These are phyloP conservation scores for Citrus mangshanensis DNA, from an alignment of 345 rosid species.

Conservation along the genomic window DNA sequence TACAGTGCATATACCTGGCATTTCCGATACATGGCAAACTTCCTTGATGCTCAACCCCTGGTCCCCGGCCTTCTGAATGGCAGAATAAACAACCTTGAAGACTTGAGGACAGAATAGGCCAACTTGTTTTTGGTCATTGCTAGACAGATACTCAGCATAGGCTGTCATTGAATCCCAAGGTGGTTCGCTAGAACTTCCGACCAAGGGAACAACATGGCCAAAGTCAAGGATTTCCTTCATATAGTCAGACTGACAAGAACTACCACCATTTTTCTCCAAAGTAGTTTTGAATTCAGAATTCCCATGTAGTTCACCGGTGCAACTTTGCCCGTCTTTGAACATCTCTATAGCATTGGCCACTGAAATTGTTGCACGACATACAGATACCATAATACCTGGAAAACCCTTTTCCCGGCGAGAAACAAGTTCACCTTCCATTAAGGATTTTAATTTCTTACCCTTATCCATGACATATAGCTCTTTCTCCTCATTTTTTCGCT, in stretches of 20 bases:
- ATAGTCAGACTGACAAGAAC: conserved; percentile 29
- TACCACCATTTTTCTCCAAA: conserved; percentile 19
- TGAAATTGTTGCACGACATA: conserved; percentile 43
- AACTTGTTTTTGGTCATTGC: conserved; percentile 25
- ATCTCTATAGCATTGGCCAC: conserved; percentile 45
- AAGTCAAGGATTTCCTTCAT: conserved; percentile 37
- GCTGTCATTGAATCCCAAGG: conserved; percentile 79
- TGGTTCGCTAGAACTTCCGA: conserved; percentile 38
- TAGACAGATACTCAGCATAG: conserved; percentile 46
- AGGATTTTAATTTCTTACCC: conserved; percentile 57
- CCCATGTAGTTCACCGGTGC: conserved; percentile 17
- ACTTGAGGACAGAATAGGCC: conserved; percentile 41
- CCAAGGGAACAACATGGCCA: conserved; percentile 31
- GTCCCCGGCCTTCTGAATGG: conserved; percentile 89
- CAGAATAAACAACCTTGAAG: conserved; percentile 50
- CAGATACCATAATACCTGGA: conserved; percentile 71
- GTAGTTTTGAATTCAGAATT: conserved; percentile 30
- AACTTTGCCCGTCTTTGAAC: conserved; percentile 42
- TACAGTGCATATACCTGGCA: conserved; percentile 34
- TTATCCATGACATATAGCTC: conserved; percentile 46
- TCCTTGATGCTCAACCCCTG: conserved; percentile 80
- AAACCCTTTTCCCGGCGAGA: conserved; percentile 92
- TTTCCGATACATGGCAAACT: conserved; percentile 41
- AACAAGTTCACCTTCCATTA: conserved; percentile 68
- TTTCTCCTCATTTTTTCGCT: conserved; percentile 62